phyloP scores from a whole-genome alignment of 345 rosid genomes.

The Ceriops zippeliana region DNA sequence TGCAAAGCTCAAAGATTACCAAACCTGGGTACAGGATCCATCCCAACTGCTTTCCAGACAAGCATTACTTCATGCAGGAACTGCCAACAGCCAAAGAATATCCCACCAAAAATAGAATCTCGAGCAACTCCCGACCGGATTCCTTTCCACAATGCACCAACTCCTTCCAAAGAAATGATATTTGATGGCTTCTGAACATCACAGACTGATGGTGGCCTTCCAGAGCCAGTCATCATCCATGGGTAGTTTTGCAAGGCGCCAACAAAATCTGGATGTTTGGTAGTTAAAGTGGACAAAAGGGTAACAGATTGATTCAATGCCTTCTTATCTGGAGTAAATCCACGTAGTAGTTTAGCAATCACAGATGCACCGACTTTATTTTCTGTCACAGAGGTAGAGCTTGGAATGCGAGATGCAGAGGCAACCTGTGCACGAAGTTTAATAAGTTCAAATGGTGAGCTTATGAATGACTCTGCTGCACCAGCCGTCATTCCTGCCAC shows the following conservation, averaged over 20 bases:
- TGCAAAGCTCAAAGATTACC: not conserved
- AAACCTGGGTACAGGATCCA: conserved; percentile 82
- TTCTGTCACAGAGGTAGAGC: conserved; percentile 30
- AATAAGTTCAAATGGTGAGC: conserved; percentile 77
- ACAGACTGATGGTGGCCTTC: conserved; percentile 71
- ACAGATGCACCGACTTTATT: conserved; percentile 38
- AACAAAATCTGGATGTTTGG: conserved; percentile 60
- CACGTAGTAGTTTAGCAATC: conserved; percentile 44
- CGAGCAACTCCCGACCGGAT: conserved; percentile 68
- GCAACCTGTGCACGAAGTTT: conserved; percentile 77
- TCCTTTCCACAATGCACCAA: conserved; percentile 76
- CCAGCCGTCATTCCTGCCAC: conserved; percentile 83
- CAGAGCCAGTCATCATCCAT: conserved; percentile 97
- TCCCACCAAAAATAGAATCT: conserved; percentile 73
- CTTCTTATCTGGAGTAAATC: conserved; percentile 61
- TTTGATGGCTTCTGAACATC: conserved; percentile 59
- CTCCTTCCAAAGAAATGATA: conserved; percentile 79
- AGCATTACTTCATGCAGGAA: conserved; percentile 65
- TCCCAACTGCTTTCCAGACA: conserved; percentile 82
- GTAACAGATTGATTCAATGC: conserved; percentile 54
- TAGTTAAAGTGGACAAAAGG: conserved; percentile 67
- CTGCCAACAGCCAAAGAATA: conserved; percentile 90
- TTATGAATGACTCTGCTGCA: conserved; percentile 59
- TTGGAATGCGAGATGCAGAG: conserved; percentile 56
- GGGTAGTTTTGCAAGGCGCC: conserved; percentile 73